Evolutionary conservation across 139 green algal species (phyloP).

Genomic region (Diplosphaera chodatii): DNA sequence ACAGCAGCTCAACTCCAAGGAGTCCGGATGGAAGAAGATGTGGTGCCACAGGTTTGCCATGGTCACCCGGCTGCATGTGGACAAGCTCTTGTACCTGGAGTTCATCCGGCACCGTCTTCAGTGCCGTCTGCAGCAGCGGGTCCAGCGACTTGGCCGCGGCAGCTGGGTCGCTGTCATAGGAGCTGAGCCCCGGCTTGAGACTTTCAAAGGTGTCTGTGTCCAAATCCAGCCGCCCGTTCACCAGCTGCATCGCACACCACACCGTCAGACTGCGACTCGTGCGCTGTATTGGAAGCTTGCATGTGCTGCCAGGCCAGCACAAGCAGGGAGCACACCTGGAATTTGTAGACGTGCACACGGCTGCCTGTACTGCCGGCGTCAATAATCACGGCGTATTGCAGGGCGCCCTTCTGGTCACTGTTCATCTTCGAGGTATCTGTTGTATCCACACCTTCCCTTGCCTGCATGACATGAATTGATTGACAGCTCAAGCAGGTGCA

Average conservation of each 20-base stretch:
- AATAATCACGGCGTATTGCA: slow-evolving; percentile 83
- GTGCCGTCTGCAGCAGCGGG: slow-evolving; percentile 73
- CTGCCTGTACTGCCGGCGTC: slow-evolving; percentile 93
- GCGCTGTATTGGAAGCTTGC: too few relatives aligned
- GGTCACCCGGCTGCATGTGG: too few relatives aligned
- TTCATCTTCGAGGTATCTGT: slow-evolving; percentile 8
- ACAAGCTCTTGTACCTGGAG: slow-evolving; percentile 28
- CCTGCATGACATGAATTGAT: too few relatives aligned
- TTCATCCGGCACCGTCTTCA: slow-evolving; percentile 69
- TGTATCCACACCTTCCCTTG: neutral
- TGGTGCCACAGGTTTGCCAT: too few relatives aligned
- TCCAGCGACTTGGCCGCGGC: slow-evolving; percentile 69
- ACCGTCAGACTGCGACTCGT: too few relatives aligned
- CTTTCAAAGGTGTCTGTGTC: slow-evolving; percentile 83
- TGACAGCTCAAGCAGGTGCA: too few relatives aligned
- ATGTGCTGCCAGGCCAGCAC: too few relatives aligned
- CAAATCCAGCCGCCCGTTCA: slow-evolving; percentile 48
- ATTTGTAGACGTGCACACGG: slow-evolving; percentile 94
- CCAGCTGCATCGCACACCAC: slow-evolving; percentile 3
- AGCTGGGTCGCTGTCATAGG: slow-evolving; percentile 67
- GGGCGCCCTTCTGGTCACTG: slow-evolving; percentile 6
- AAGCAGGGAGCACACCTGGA: too few relatives aligned
- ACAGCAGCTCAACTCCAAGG: too few relatives aligned
- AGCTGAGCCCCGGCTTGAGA: slow-evolving; percentile 89
- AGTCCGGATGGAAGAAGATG: too few relatives aligned